A percentile compares a stretch with the other conserved stretches of the same genome.
Conservation (phyloP, 768 basidiomycete species). For the Omphalotus guepiniiformis region DNA sequence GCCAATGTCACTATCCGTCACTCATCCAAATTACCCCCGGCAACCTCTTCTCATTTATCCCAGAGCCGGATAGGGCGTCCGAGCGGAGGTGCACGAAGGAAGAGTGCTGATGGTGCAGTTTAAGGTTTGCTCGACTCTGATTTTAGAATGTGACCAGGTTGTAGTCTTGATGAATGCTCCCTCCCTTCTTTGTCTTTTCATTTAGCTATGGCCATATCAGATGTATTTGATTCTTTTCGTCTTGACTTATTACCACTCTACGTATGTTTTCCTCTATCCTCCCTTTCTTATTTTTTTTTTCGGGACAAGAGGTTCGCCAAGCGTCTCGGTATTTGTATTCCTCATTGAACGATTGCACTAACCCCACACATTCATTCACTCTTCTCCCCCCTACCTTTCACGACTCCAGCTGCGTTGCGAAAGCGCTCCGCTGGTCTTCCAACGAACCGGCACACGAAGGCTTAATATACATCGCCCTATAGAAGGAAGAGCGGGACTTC, state of each 20-base stretch:
- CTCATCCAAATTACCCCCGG: constrained; percentile 34
- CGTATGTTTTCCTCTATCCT: constrained; percentile 1
- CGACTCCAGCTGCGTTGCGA: not conserved
- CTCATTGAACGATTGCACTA: constrained; percentile 1
- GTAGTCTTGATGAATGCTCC: not conserved
- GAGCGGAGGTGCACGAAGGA: constrained; percentile 26
- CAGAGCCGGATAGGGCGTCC: constrained; percentile 51
- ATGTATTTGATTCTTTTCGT: constrained; percentile 6
- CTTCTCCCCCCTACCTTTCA: not conserved
- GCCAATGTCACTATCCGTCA: constrained; percentile 46
- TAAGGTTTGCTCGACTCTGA: not conserved
- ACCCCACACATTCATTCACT: constrained; percentile 1
- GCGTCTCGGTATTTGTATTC: not conserved
- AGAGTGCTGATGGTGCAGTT: constrained; percentile 8
- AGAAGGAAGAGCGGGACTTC: constrained; percentile 6
- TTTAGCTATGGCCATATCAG: constrained; percentile 4
- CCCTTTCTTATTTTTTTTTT: not conserved
- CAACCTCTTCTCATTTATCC: constrained; percentile 30
- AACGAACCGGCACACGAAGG: not conserved
- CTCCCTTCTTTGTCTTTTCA: not conserved
- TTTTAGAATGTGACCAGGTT: constrained; percentile 3
- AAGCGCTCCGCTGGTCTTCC: not conserved
- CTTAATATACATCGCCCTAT: constrained; percentile 1
- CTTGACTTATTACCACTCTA: constrained; percentile 6
- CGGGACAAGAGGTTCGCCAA: not conserved